Percentiles rank a stretch among this genome's conserved stretches.
phyloP scores from a whole-genome alignment of 768 basidiomycete species.

The Sutorius australiensis region DNA sequence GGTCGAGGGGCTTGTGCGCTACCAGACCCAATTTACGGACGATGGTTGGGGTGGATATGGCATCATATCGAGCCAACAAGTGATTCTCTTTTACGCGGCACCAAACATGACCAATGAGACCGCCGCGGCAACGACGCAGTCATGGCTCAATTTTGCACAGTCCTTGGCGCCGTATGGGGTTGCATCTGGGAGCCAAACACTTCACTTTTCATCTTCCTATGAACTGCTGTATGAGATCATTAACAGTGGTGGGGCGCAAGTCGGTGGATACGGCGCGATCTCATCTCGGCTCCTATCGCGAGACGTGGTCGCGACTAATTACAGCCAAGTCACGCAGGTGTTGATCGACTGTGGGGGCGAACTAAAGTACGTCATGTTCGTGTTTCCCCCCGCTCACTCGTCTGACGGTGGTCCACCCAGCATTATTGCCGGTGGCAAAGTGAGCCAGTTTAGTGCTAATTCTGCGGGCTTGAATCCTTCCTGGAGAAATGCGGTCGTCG shows the following conservation, averaged over 20 bases:
- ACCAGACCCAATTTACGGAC: conserved; percentile 36
- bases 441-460: conserved; percentile 32
- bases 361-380: conserved; percentile 7
- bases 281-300: conserved; percentile 33
- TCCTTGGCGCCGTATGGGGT: conserved; percentile 9
- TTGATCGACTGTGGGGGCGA: not conserved
- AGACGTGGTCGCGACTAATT: conserved; percentile 23
- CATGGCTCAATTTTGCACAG: conserved; percentile 28
- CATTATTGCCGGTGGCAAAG: conserved; percentile 43
- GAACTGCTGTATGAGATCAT: conserved; percentile 16
- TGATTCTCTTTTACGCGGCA: conserved; percentile 2
- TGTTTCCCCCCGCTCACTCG: not conserved
- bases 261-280: conserved; percentile 14
- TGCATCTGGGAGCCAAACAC: conserved; percentile 26
- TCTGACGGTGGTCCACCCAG: conserved; percentile 25
- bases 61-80: not conserved
- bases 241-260: conserved; percentile 5
- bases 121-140: conserved; percentile 31
- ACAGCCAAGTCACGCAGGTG: conserved; percentile 22
- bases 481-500: conserved; percentile 41
- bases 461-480: conserved; percentile 44
- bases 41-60: conserved; percentile 45
- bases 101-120: conserved; percentile 35
- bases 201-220: conserved; percentile 23
- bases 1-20: conserved; percentile 33